Percentiles rank a stretch among this genome's conserved stretches.
These are phyloP conservation scores for Aureobasidium sp. DNA, from an alignment of 2,329 filamentous ascomycete genomes.

Conservation along the genomic window DNA sequence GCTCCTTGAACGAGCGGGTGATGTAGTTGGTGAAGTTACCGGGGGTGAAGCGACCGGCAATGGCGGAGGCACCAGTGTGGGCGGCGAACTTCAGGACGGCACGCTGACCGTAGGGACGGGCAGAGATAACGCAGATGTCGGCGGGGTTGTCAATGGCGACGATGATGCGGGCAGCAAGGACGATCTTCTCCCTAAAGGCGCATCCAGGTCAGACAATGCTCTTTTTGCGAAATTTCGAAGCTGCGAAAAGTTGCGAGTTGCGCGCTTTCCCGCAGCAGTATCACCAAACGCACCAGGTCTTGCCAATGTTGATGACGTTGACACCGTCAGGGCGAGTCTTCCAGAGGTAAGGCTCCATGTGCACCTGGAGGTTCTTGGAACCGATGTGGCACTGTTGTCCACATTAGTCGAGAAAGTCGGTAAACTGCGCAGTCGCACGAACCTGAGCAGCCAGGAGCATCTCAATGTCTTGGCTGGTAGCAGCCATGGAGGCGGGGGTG, in stretches of 20 bases:
- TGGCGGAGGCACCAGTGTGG: slow-evolving; percentile 95
- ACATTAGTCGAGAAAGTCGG: slow-evolving; percentile 39
- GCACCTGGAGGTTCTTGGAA: slow-evolving; percentile 98
- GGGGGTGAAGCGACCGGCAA: slow-evolving; percentile 98
- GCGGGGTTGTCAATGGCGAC: slow-evolving; percentile 98
- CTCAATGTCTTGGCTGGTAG: slow-evolving; percentile 97
- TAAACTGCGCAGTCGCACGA: slow-evolving; percentile 8
- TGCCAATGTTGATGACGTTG: slow-evolving; percentile 99
- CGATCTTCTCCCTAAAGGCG: slow-evolving; percentile 90
- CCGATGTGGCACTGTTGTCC: slow-evolving; percentile 69
- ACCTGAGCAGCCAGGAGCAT: slow-evolving; percentile 79
- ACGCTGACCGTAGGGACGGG: slow-evolving; percentile 98
- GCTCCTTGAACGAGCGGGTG: slow-evolving; percentile 99
- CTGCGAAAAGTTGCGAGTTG: background rate
- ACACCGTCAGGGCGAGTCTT: slow-evolving; percentile 98
- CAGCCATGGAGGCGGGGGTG: slow-evolving; percentile 92
- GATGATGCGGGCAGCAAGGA: slow-evolving; percentile 97
- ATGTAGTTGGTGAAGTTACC: slow-evolving; percentile 99
- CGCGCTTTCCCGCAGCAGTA: background rate
- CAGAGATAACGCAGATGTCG: slow-evolving; percentile 98
- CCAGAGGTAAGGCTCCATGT: slow-evolving; percentile 99
- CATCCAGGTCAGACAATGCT: background rate
- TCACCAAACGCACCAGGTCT: slow-evolving; percentile 76
- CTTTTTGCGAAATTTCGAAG: slow-evolving; percentile 6
- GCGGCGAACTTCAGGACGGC: slow-evolving; percentile 99